Evolutionary conservation across 169 alveolate genomes (phyloP), one percentile per base, ranked within the genome.

Genomic region (Cryptosporidium sp.): DNA sequence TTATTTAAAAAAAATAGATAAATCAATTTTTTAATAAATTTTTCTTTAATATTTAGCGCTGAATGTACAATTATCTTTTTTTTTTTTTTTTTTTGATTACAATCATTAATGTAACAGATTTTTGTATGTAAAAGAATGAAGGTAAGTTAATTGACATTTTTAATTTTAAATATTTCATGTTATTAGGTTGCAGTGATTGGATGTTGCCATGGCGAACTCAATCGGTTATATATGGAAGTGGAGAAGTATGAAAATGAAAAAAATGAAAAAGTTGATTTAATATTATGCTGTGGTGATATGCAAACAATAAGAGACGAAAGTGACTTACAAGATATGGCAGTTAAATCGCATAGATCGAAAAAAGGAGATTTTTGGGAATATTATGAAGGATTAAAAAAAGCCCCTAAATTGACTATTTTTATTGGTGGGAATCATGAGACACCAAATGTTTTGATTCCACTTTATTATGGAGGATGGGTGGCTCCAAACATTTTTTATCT

Each of bases 371-470:
- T 98, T 89, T 94, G 92, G 45, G 95, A 94, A 52, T 98, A 97
- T 92, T 97, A 94, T 93, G 91, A 91, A 51, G 97, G 98, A 4
- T 86, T 84, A 39, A 86, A 93, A 68, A 84, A 65, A 61, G 99
- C 99, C 18, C 99, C 99, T 12, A 91, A 94, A 68, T 94, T 97
- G 62, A 98, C 99, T 10, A 91, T 98, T 29, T 96, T 98, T 92
- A 94, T 98, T 23, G 99, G 99, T 33, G 99, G 99, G 23, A 98
- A 98, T 91, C 99, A 98, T 91, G 99, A 98, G 91, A 98, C 99
- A 14, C 95, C 98, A 45, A 96, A 97, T 85, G 96, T 96, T 84
- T 91, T 97, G 31, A 94, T 96, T 73, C 97, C 97, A 80, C 92
- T 97, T 91, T 94, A 94, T 92, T 97, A 94, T 93, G 99, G 99